phyloP scores from a whole-genome alignment of 192 early-diverging fungal genomes.

The Coemansia umbellata region DNA sequence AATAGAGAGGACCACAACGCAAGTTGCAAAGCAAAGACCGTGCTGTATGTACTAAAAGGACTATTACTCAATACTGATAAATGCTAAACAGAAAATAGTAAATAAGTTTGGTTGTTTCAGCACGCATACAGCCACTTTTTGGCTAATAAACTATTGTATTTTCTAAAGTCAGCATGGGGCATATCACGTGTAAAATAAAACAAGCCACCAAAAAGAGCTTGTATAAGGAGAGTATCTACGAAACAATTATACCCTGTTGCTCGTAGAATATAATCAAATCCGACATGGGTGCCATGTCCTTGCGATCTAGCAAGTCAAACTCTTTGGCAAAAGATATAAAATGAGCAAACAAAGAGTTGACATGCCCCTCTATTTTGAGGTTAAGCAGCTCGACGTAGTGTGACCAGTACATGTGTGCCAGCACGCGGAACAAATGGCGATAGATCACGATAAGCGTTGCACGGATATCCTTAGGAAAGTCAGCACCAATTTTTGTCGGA shows the following conservation, averaged over 20 bases:
- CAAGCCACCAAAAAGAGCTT: too few species aligned
- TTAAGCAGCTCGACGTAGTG: conserved; percentile 87
- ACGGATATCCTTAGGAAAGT: conserved; percentile 81
- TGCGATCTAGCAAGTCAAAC: conserved; percentile 91
- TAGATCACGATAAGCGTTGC: conserved; percentile 67
- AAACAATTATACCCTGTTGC: conserved; percentile 37
- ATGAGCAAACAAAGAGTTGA: conserved; percentile 96
- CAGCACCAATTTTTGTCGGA: conserved; percentile 86
- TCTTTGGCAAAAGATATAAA: conserved; percentile 89
- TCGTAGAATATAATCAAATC: conserved; percentile 66
- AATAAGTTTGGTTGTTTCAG: too few species aligned
- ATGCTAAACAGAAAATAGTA: too few species aligned
- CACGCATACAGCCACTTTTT: too few species aligned
- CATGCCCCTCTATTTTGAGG: conserved; percentile 79
- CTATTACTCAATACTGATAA: too few species aligned
- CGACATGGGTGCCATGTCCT: conserved; percentile 77
- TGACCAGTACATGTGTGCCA: conserved; percentile 90
- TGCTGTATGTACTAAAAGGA: too few species aligned
- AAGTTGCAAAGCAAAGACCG: too few species aligned
- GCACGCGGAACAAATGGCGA: conserved; percentile 81
- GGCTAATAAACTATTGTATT: too few species aligned
- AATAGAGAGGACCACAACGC: too few species aligned
- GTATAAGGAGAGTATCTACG: not conserved
- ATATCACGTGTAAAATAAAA: conserved; percentile 4
- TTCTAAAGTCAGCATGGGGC: not conserved